These are phyloP conservation scores for Suillus placidus DNA, from an alignment of 768 basidiomycete species.

Conservation along the genomic window DNA sequence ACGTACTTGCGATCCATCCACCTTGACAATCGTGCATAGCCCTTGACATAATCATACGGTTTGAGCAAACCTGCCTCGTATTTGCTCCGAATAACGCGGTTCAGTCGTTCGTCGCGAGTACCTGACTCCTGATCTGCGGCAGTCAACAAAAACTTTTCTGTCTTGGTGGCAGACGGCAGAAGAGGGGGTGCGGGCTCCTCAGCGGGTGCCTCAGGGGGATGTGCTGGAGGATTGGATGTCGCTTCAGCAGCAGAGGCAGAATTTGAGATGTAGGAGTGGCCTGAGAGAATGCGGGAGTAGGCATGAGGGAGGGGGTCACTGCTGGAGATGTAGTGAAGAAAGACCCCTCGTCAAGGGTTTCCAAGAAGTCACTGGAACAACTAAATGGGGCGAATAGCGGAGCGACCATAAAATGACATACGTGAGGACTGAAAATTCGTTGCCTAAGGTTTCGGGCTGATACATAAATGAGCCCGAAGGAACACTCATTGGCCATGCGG, in stretches of 20 bases:
- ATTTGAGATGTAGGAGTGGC: conserved; percentile 19
- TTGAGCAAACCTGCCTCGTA: conserved; percentile 95
- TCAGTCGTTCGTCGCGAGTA: conserved; percentile 85
- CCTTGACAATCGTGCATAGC: conserved; percentile 85
- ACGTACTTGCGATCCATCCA: conserved; percentile 97
- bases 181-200: conserved; percentile 51
- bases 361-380: conserved; percentile 73
- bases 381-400: background rate
- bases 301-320: conserved; percentile 51
- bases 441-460: conserved; percentile 73
- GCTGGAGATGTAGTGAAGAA: conserved; percentile 71
- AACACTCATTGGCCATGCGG: conserved; percentile 58
- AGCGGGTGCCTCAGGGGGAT: conserved; percentile 28
- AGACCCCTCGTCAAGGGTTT: conserved; percentile 82
- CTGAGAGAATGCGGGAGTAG: conserved; percentile 37
- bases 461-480: conserved; percentile 61
- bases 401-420: conserved; percentile 38
- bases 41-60: conserved; percentile 96
- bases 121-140: conserved; percentile 95
- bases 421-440: conserved; percentile 83
- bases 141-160: conserved; percentile 87
- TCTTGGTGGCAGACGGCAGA: conserved; percentile 74
- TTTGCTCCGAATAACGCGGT: conserved; percentile 91
- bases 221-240: conserved; percentile 26
- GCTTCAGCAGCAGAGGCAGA: conserved; percentile 22